phyloP scores from a whole-genome alignment of 192 early-diverging fungal genomes.

The Backusella morwellensis region DNA sequence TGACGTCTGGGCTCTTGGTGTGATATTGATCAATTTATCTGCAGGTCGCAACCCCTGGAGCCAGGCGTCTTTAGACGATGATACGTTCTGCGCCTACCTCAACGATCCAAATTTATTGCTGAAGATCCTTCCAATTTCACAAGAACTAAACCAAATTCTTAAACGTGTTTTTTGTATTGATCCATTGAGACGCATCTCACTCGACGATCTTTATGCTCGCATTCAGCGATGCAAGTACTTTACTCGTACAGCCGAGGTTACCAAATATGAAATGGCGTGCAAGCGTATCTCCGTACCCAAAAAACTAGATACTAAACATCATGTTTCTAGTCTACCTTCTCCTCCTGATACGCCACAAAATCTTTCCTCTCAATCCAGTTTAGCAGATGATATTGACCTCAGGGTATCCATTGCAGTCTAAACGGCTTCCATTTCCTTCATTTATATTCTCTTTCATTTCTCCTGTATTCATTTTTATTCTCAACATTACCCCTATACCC shows the following conservation, averaged over 20 bases:
- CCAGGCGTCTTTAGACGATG: slow-evolving; percentile 66
- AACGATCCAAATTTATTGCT: slow-evolving; percentile 61
- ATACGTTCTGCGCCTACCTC: slow-evolving; percentile 74
- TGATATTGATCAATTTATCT: slow-evolving; percentile 87
- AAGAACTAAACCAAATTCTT: slow-evolving; percentile 69
- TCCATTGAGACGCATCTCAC: slow-evolving; percentile 51
- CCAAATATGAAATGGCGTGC: slow-evolving; percentile 10
- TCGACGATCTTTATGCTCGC: slow-evolving; percentile 40
- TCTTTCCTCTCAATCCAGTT: neutral
- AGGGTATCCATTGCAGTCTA: neutral
- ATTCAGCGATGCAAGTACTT: slow-evolving; percentile 47
- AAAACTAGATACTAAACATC: neutral
- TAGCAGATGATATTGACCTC: neutral
- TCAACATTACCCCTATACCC: neutral
- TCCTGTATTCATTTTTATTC: neutral
- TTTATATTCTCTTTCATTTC: neutral
- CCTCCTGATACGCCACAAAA: neutral
- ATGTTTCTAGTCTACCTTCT: neutral
- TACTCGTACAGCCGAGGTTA: slow-evolving; percentile 34
- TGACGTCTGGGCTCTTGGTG: slow-evolving; percentile 88
- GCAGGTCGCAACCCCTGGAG: slow-evolving; percentile 84
- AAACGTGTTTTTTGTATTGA: slow-evolving; percentile 70
- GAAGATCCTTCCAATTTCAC: slow-evolving; percentile 65
- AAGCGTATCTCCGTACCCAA: neutral
- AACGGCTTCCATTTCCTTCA: neutral